phyloP scores from a whole-genome alignment of 345 rosid genomes.

The Lumnitzera racemosa region DNA sequence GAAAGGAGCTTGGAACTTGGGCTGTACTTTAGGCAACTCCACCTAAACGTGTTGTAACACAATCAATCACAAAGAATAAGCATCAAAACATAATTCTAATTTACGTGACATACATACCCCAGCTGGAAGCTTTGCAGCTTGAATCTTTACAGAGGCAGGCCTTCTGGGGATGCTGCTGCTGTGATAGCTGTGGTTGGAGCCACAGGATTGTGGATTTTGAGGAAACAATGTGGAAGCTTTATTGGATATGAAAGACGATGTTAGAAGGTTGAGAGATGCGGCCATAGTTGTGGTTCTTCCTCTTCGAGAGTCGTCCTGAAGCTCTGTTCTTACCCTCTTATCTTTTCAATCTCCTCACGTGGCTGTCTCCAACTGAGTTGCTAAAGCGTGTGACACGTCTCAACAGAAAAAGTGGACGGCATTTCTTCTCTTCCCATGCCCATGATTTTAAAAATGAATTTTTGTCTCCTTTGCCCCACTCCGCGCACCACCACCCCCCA shows the following conservation, averaged over 20 bases:
- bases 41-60: constrained; percentile 22
- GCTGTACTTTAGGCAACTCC: constrained; percentile 64
- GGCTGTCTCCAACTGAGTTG: no score
- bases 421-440: no score
- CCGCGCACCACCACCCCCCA: no score
- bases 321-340: neutral
- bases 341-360: no score
- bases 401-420: no score
- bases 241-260: neutral
- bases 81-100: neutral
- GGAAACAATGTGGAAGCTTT: constrained; percentile 1
- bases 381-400: no score
- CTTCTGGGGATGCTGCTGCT: constrained; percentile 15
- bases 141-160: constrained; percentile 25
- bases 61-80: neutral
- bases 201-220: constrained; percentile 10
- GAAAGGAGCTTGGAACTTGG: constrained; percentile 56
- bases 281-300: neutral
- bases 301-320: neutral
- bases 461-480: no score
- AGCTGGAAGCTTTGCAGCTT: constrained; percentile 56
- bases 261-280: constrained; percentile 1
- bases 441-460: no score
- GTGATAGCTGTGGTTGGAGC: constrained; percentile 6
- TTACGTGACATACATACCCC: constrained; percentile 29